Evolutionary conservation across 2,329 filamentous ascomycete species (phyloP).

Genomic region (Fusarium pilosicola): DNA sequence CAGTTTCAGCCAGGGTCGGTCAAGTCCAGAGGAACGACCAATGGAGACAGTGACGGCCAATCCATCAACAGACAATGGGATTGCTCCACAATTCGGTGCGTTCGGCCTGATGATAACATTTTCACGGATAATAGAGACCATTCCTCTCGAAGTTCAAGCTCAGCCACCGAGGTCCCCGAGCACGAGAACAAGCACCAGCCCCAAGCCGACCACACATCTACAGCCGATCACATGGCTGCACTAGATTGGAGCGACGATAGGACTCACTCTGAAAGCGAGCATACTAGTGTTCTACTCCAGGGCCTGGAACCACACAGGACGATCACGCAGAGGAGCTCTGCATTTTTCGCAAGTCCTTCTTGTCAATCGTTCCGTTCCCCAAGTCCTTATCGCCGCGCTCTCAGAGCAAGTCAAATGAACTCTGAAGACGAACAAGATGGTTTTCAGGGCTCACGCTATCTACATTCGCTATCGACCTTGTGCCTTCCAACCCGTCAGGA

Average conservation of each 20-base stretch:
- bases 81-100: constrained; percentile 48
- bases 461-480: constrained; percentile 53
- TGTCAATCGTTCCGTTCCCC: constrained; percentile 63
- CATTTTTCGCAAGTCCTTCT: constrained; percentile 62
- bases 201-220: background rate
- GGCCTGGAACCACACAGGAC: constrained; percentile 41
- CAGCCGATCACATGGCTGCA: background rate
- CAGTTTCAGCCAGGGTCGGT: background rate
- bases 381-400: constrained; percentile 65
- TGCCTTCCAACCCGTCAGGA: constrained; percentile 54
- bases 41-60: background rate
- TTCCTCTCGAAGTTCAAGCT: background rate
- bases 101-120: constrained; percentile 48
- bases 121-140: constrained; percentile 37
- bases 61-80: constrained; percentile 29
- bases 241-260: background rate
- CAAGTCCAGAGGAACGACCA: background rate
- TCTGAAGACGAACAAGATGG: constrained; percentile 42
- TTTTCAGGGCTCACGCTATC: constrained; percentile 50
- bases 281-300: background rate
- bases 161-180: constrained; percentile 1
- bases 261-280: background rate
- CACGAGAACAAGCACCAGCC: background rate
- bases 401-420: constrained; percentile 58
- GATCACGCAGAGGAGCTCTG: constrained; percentile 56